A percentile compares a stretch with the other conserved stretches of the same genome.
Evolutionary conservation across 1,139 yeast genomes (phyloP).

Genomic region (Hemisphaericaspora xylanilytica): DNA sequence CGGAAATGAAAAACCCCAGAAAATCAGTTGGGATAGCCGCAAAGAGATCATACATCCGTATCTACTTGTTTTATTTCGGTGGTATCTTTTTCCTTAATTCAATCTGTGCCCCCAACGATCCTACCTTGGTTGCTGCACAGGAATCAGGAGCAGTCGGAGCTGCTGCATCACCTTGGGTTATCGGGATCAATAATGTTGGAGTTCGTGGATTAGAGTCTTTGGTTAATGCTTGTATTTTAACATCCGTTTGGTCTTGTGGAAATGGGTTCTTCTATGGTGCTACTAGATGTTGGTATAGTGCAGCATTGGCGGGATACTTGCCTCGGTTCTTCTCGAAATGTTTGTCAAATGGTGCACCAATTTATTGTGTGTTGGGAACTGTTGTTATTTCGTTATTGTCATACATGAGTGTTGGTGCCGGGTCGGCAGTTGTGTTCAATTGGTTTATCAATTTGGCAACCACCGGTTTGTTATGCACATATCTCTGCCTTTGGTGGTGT

Average conservation of each 20-base stretch:
- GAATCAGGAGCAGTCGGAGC: conserved; percentile 28
- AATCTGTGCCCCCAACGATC: conserved; percentile 33
- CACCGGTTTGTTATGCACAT: conserved; percentile 52
- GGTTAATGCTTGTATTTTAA: conserved; percentile 34
- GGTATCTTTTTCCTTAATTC: conserved; percentile 39
- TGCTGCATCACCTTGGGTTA: conserved; percentile 41
- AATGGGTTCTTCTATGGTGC: conserved; percentile 37
- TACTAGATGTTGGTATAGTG: conserved; percentile 35
- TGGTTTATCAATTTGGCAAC: conserved; percentile 46
- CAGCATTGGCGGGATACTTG: conserved; percentile 37
- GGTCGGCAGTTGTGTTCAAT: conserved; percentile 33
- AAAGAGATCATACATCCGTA: conserved; percentile 32
- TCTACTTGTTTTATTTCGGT: conserved; percentile 31
- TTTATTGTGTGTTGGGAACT: conserved; percentile 28
- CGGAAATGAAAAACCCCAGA: conserved; percentile 35
- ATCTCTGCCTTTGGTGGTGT: conserved; percentile 48
- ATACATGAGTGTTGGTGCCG: conserved; percentile 26
- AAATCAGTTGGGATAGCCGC: conserved; percentile 34
- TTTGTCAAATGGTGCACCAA: conserved; percentile 34
- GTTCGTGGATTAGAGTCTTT: conserved; percentile 36
- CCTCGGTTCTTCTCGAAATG: conserved; percentile 36
- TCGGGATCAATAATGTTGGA: conserved; percentile 36
- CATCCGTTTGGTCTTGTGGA: conserved; percentile 41
- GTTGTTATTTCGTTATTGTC: conserved; percentile 26
- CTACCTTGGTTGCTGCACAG: conserved; percentile 25